phyloP scores from a whole-genome alignment of 78 protist genomes.

The Cavenderia fasciculata region DNA sequence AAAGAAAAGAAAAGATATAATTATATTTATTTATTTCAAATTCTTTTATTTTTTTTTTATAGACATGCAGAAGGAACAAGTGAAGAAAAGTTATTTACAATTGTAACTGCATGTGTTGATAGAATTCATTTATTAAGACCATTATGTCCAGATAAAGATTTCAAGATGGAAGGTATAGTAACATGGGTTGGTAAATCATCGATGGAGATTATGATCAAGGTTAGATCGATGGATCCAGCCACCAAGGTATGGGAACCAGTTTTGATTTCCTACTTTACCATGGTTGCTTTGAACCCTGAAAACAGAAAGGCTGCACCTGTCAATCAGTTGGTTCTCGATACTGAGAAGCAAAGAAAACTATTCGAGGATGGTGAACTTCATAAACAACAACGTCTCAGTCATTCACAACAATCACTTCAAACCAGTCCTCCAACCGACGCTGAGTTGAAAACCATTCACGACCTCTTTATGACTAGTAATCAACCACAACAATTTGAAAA shows the following conservation, averaged over 20 bases:
- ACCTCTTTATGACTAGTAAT: constrained; percentile 29
- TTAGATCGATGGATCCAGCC: constrained; percentile 7
- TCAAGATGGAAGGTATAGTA: constrained; percentile 61
- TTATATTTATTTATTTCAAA: too few relatives aligned
- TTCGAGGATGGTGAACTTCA: constrained; percentile 44
- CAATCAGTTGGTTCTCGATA: neutral
- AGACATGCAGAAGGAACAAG: constrained; percentile 71
- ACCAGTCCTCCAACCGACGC: constrained; percentile 32
- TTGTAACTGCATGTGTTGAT: constrained; percentile 76
- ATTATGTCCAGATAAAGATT: constrained; percentile 56
- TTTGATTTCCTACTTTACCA: constrained; percentile 67
- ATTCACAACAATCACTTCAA: constrained; percentile 17
- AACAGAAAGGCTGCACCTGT: constrained; percentile 10
- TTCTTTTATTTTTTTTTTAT: neutral
- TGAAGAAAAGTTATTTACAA: constrained; percentile 19
- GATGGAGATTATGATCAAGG: constrained; percentile 73
- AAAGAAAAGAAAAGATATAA: too few relatives aligned
- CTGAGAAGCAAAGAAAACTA: neutral
- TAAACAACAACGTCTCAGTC: neutral
- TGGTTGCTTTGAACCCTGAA: constrained; percentile 76
- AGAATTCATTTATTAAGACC: constrained; percentile 60
- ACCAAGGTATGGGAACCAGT: constrained; percentile 55
- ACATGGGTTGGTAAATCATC: constrained; percentile 75
- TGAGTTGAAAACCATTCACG: constrained; percentile 63
- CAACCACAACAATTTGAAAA: neutral